phyloP scores from a whole-genome alignment of 225 moss, liverwort and hornwort species.

The Marchantia polymorpha region DNA sequence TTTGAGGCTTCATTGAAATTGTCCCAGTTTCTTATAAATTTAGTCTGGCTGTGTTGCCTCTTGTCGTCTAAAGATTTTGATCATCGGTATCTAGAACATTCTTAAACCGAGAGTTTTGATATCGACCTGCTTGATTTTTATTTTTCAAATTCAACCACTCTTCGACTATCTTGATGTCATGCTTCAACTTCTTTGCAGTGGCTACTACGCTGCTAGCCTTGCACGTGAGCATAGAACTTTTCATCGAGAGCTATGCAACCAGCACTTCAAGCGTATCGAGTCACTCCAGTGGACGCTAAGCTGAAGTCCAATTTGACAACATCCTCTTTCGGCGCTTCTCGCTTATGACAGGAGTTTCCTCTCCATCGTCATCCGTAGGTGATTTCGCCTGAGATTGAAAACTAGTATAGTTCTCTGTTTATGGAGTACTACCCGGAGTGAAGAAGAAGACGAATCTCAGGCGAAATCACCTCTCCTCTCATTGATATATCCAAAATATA shows the following conservation, averaged over 20 bases:
- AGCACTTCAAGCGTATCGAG: slow-evolving; percentile 67
- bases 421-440: too few species aligned
- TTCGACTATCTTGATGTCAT: slow-evolving; percentile 47
- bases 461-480: too few species aligned
- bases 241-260: slow-evolving; percentile 67
- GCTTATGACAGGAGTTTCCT: slow-evolving; percentile 16
- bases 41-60: not conserved
- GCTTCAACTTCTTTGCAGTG: slow-evolving; percentile 52
- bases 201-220: slow-evolving; percentile 36
- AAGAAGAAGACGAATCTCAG: too few species aligned
- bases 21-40: not conserved
- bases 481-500: too few species aligned
- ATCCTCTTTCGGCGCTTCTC: slow-evolving; percentile 48
- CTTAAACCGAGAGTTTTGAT: not conserved
- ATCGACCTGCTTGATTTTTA: slow-evolving; percentile 25
- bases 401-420: too few species aligned
- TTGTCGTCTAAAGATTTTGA: slow-evolving; percentile 5
- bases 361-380: slow-evolving; percentile 16
- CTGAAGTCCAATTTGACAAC: slow-evolving; percentile 77
- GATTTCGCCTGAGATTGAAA: too few species aligned
- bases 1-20: not conserved
- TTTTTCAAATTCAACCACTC: slow-evolving; percentile 35
- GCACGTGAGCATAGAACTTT: slow-evolving; percentile 52
- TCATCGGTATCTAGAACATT: not conserved
- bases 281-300: slow-evolving; percentile 77